Percentiles rank a stretch among this genome's conserved stretches.
Evolutionary conservation across 2,329 filamentous ascomycete species (phyloP).

Genomic region (Penicillium digitatum): DNA sequence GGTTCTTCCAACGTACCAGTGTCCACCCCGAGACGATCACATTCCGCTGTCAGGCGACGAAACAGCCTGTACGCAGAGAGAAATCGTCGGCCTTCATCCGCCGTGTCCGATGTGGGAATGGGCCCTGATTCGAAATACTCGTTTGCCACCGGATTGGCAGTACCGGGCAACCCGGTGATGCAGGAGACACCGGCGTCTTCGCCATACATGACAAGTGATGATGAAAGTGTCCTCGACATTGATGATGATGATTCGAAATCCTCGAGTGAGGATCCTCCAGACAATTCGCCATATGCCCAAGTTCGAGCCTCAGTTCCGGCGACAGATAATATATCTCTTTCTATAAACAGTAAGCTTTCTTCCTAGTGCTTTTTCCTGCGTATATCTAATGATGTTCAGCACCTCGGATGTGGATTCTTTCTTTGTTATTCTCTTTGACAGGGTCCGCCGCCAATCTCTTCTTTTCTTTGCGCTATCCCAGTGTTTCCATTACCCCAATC

Average conservation of each 20-base stretch:
- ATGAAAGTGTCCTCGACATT: slow-evolving; percentile 22
- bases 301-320: slow-evolving; percentile 76
- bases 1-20: slow-evolving; percentile 15
- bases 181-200: slow-evolving; percentile 25
- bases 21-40: slow-evolving; percentile 12
- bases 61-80: slow-evolving; percentile 14
- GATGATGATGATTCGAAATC: slow-evolving; percentile 33
- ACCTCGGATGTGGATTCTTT: slow-evolving; percentile 80
- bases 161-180: slow-evolving; percentile 24
- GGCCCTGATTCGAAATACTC: slow-evolving; percentile 33
- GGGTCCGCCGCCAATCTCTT: slow-evolving; percentile 64
- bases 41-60: slow-evolving; percentile 15
- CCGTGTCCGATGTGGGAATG: slow-evolving; percentile 31
- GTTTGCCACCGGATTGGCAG: slow-evolving; percentile 28
- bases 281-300: slow-evolving; percentile 58
- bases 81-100: slow-evolving; percentile 27
- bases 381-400: slow-evolving; percentile 34
- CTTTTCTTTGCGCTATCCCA: slow-evolving; percentile 85
- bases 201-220: slow-evolving; percentile 20
- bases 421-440: slow-evolving; percentile 73
- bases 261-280: slow-evolving; percentile 33
- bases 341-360: slow-evolving; percentile 60
- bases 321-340: slow-evolving; percentile 70
- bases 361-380: not conserved
- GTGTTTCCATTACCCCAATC: slow-evolving; percentile 82